These are phyloP conservation scores for Colletotrichum shisoi DNA, from an alignment of 2,329 filamentous ascomycete genomes.

Conservation along the genomic window DNA sequence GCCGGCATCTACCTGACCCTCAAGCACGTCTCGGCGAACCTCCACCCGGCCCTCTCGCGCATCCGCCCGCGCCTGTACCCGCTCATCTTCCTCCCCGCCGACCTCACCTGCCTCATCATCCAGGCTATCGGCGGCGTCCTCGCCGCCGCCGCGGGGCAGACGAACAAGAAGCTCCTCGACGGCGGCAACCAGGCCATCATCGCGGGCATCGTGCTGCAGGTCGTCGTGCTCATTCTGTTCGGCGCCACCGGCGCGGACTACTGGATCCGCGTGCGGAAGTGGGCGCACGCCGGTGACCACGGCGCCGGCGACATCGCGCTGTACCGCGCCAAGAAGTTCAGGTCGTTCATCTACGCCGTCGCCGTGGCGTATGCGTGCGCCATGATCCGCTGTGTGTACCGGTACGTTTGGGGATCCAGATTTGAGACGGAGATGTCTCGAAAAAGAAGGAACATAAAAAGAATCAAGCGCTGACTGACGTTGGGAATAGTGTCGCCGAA, in stretches of 20 bases:
- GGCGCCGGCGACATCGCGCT: conserved; percentile 43
- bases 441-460: too few species aligned
- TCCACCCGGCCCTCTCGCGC: conserved; percentile 60
- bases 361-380: conserved; percentile 56
- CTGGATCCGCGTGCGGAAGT: conserved; percentile 52
- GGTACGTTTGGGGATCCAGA: conserved; percentile 46
- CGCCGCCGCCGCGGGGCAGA: conserved; percentile 57
- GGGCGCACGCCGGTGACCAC: conserved; percentile 49
- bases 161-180: conserved; percentile 51
- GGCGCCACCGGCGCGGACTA: conserved; percentile 57
- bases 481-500: conserved; percentile 61
- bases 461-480: not conserved
- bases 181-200: conserved; percentile 62
- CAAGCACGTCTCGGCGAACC: conserved; percentile 63
- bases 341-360: conserved; percentile 56
- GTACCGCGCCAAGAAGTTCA: conserved; percentile 56
- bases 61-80: conserved; percentile 62
- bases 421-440: too few species aligned
- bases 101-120: conserved; percentile 65
- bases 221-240: conserved; percentile 58
- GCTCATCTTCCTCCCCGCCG: conserved; percentile 66
- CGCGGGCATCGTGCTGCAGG: conserved; percentile 63
- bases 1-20: conserved; percentile 71
- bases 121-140: conserved; percentile 67
- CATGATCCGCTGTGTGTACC: conserved; percentile 63